Evolutionary conservation across 331 rosid species (phyloP).

Genomic region (Cydonia oblonga): DNA sequence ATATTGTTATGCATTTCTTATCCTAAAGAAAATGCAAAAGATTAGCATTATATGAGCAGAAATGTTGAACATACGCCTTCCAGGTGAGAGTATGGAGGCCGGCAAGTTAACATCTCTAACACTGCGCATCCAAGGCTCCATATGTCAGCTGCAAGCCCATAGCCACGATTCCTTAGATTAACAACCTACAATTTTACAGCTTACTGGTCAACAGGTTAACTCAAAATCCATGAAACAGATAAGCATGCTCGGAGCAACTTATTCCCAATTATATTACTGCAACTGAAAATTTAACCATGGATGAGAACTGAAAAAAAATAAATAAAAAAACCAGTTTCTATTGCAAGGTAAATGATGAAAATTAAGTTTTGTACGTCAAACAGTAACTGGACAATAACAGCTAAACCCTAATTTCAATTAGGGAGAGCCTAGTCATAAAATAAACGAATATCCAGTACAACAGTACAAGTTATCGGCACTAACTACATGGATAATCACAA

Average conservation of each 20-base stretch:
- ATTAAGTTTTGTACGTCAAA: neutral
- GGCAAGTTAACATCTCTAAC: constrained; percentile 73
- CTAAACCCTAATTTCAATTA: neutral
- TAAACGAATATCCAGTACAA: too few relatives aligned
- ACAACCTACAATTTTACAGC: constrained; percentile 52
- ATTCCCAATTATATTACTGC: neutral
- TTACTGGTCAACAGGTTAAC: neutral
- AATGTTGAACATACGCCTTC: constrained; percentile 46
- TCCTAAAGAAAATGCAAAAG: neutral
- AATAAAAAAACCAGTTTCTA: neutral
- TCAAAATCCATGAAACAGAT: neutral
- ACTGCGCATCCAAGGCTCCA: constrained; percentile 73
- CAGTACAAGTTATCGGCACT: neutral
- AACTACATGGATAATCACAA: neutral
- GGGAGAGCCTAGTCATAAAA: neutral
- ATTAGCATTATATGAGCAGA: neutral
- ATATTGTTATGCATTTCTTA: neutral
- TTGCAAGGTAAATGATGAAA: neutral
- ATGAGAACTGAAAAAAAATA: neutral
- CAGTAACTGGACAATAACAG: neutral
- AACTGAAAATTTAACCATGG: neutral
- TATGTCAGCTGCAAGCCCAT: constrained; percentile 40
- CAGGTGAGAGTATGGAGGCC: constrained; percentile 52
- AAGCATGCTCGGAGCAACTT: neutral
- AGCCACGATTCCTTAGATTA: constrained; percentile 53